These are phyloP conservation scores for Scutellaria galericulata DNA, from an alignment of 257 asterid genomes.

Conservation along the genomic window DNA sequence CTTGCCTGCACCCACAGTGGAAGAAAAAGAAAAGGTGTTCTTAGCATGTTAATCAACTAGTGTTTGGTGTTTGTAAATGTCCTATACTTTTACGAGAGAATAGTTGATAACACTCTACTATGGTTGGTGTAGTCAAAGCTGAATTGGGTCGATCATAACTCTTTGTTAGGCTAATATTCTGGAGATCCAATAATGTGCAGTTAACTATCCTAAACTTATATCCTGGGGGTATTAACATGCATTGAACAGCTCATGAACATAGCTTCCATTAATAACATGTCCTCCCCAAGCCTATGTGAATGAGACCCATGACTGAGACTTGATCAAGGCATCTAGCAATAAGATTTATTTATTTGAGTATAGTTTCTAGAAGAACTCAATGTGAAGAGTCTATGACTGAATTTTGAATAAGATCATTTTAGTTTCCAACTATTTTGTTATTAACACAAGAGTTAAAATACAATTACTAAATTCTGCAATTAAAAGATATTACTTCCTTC, in stretches of 20 bases:
- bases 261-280: background rate
- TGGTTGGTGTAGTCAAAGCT: no score
- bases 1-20: slow-evolving; percentile 55
- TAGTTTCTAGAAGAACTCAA: background rate
- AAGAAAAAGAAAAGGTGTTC: slow-evolving; percentile 17
- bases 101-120: no score
- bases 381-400: background rate
- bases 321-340: background rate
- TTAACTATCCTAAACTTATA: no score
- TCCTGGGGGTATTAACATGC: no score
- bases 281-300: slow-evolving; percentile 11
- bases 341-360: background rate
- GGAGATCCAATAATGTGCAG: no score
- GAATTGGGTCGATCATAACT: no score
- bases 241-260: no score
- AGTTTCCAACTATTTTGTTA: background rate
- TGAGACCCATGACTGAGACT: background rate
- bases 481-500: background rate
- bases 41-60: background rate
- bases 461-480: background rate
- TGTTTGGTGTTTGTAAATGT: no score
- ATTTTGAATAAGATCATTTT: background rate
- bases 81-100: no score
- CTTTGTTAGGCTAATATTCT: no score
- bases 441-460: background rate